Evolutionary conservation across 1,139 yeast species (phyloP).

Genomic region (Protomyces arabidopsidicola): DNA sequence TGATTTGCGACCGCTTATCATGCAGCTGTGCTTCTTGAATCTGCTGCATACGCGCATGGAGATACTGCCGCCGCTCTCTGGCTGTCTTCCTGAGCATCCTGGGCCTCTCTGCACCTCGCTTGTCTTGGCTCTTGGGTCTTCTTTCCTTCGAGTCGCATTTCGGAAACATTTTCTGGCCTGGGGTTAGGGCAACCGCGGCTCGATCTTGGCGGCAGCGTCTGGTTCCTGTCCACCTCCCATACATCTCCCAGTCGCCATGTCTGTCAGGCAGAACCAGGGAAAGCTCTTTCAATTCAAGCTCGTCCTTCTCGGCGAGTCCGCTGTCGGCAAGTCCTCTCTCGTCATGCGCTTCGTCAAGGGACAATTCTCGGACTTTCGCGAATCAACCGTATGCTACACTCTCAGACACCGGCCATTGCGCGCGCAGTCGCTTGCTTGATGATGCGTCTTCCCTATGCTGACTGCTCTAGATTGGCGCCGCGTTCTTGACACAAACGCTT

Average conservation of each 20-base stretch:
- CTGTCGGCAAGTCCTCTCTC: conserved; percentile 79
- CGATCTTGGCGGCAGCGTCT: no score
- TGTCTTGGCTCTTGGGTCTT: background rate
- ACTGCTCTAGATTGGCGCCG: conserved; percentile 50
- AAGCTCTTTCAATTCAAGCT: conserved; percentile 69
- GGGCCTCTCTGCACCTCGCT: background rate
- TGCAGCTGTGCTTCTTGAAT: conserved; percentile 82
- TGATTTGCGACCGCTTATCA: conserved; percentile 79
- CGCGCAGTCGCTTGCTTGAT: background rate
- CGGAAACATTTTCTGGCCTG: background rate
- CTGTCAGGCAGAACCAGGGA: conserved; percentile 37
- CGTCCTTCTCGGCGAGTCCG: conserved; percentile 88
- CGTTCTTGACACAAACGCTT: conserved; percentile 87
- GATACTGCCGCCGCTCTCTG: conserved; percentile 88
- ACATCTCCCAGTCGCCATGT: conserved; percentile 32
- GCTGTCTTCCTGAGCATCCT: conserved; percentile 66
- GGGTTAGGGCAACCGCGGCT: background rate
- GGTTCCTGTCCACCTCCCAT: background rate
- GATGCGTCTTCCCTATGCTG: conserved; percentile 44
- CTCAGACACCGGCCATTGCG: background rate
- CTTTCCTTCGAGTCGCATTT: background rate
- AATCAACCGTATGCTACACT: conserved; percentile 64
- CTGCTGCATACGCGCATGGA: conserved; percentile 81
- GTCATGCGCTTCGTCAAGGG: conserved; percentile 92
- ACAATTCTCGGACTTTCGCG: conserved; percentile 88